Evolutionary conservation across 257 asterid genomes (phyloP).

Genomic region (Forsythia suspensa): DNA sequence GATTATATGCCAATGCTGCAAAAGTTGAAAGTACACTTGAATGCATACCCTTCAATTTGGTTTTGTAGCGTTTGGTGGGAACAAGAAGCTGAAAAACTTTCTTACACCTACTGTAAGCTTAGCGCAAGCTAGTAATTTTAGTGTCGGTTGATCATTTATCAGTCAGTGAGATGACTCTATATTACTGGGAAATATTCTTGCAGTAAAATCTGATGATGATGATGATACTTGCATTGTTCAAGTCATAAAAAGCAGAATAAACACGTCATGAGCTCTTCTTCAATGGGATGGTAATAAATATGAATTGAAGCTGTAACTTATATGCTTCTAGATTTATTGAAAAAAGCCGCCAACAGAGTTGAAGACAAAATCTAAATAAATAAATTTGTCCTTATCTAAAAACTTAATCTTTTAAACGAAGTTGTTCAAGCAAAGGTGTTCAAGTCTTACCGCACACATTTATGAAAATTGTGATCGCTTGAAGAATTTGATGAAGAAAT

Average conservation of each 20-base stretch:
- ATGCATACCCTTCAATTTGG: constrained; percentile 18
- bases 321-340: neutral
- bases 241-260: no score
- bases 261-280: neutral
- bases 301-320: neutral
- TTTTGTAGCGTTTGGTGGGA: constrained; percentile 16
- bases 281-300: neutral
- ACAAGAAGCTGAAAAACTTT: constrained; percentile 9
- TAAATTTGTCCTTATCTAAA: neutral
- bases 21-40: constrained; percentile 10
- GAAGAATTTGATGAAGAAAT: neutral
- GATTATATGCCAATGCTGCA: constrained; percentile 1
- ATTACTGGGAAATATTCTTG: no score
- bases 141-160: neutral
- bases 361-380: no score
- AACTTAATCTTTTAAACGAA: neutral
- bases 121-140: neutral
- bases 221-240: no score
- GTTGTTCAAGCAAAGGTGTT: neutral
- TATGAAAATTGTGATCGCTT: neutral
- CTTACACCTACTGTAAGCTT: neutral
- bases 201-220: no score
- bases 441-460: neutral
- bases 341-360: neutral
- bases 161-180: neutral